Conservation (phyloP, 331 rosid species). For the Telfairia occidentalis region DNA sequence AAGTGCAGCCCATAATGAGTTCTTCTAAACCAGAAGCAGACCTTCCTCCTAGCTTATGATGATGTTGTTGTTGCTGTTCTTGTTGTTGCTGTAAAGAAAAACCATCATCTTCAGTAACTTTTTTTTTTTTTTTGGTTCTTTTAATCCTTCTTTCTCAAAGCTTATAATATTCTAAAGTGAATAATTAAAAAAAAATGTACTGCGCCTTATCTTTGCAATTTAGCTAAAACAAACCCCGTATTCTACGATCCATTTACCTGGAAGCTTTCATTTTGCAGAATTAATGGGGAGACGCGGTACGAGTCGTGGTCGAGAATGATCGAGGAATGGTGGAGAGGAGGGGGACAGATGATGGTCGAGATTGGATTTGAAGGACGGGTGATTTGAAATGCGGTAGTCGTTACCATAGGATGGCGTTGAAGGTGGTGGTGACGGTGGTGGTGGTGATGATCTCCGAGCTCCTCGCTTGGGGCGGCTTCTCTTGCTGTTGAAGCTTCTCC, state of each 20-base stretch:
- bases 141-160: not conserved
- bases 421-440: conserved; percentile 5
- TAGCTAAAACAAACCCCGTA: not conserved
- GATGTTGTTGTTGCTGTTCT: conserved; percentile 42
- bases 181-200: not conserved
- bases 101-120: conserved; percentile 22
- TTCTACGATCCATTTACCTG: conserved; percentile 18
- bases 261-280: conserved; percentile 66
- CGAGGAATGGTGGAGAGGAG: conserved; percentile 79
- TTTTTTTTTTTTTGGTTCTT: conserved; percentile 13
- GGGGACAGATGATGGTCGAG: conserved; percentile 60
- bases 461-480: conserved; percentile 28
- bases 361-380: conserved; percentile 63
- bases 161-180: conserved; percentile 5
- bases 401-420: conserved; percentile 2
- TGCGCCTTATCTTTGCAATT: not conserved
- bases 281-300: conserved; percentile 47
- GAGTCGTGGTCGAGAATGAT: conserved; percentile 64
- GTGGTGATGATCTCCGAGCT: conserved; percentile 31
- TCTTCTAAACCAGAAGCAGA: conserved; percentile 95
- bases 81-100: conserved; percentile 24
- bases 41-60: conserved; percentile 74
- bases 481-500: conserved; percentile 61
- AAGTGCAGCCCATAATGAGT: conserved; percentile 98
- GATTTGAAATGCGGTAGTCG: conserved; percentile 46